A percentile compares a stretch with the other conserved stretches of the same genome.
Conservation (phyloP, 495 filamentous ascomycete genomes). For the Xylaria curta region DNA sequence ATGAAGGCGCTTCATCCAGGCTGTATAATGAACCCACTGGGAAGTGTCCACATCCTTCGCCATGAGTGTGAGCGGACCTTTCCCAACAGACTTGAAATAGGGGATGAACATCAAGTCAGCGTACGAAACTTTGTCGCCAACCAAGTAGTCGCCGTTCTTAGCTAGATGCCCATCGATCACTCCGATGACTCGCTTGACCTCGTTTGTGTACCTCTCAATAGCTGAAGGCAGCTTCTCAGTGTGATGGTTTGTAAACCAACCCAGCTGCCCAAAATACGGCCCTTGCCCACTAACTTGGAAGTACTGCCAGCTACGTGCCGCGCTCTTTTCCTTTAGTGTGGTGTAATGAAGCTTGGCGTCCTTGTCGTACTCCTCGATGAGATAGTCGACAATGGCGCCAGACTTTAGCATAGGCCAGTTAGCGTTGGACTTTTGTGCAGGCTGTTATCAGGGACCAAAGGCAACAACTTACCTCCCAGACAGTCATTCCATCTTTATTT, state of each 20-base stretch:
- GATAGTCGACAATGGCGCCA: slow-evolving; percentile 74
- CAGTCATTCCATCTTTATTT: neutral
- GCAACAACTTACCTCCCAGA: slow-evolving; percentile 56
- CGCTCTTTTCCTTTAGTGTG: slow-evolving; percentile 55
- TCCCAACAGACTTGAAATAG: slow-evolving; percentile 21
- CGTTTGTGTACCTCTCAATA: slow-evolving; percentile 55
- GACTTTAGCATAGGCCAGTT: slow-evolving; percentile 63
- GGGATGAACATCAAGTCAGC: slow-evolving; percentile 43
- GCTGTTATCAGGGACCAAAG: slow-evolving; percentile 38
- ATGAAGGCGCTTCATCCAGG: slow-evolving; percentile 18
- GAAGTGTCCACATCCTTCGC: slow-evolving; percentile 16
- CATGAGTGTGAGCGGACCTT: neutral
- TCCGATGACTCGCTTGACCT: slow-evolving; percentile 52
- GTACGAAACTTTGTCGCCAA: slow-evolving; percentile 41
- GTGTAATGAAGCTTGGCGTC: slow-evolving; percentile 61
- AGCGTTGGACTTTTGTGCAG: neutral
- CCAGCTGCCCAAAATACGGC: slow-evolving; percentile 60
- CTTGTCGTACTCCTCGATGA: slow-evolving; percentile 75
- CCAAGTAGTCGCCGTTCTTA: slow-evolving; percentile 45
- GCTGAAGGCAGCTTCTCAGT: slow-evolving; percentile 54
- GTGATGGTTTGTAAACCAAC: slow-evolving; percentile 53
- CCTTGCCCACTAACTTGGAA: slow-evolving; percentile 70
- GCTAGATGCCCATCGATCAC: slow-evolving; percentile 52
- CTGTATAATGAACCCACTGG: slow-evolving; percentile 16
- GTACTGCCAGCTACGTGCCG: slow-evolving; percentile 63